Conservation (phyloP, 2,329 filamentous ascomycete genomes). For the Plectosphaerella cucumerina region DNA sequence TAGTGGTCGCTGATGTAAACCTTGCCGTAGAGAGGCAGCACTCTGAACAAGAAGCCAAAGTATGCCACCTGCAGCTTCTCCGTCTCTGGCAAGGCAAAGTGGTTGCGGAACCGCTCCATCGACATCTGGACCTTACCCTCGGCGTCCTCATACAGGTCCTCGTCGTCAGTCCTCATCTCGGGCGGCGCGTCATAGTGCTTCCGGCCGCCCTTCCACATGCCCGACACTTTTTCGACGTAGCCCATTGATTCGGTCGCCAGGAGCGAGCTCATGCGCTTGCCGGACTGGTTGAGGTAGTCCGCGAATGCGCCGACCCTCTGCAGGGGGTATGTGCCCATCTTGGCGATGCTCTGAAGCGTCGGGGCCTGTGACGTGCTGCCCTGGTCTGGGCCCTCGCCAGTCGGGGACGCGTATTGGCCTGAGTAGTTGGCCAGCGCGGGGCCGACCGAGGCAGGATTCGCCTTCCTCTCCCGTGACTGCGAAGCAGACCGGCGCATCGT, state of each 20-base stretch:
- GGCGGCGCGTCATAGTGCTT: slow-evolving; percentile 75
- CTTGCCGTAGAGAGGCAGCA: slow-evolving; percentile 91
- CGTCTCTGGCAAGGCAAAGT: slow-evolving; percentile 82
- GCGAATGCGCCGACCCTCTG: slow-evolving; percentile 81
- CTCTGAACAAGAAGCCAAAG: slow-evolving; percentile 86
- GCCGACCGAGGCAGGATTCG: slow-evolving; percentile 1
- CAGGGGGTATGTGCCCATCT: slow-evolving; percentile 70
- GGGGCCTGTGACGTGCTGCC: slow-evolving; percentile 24
- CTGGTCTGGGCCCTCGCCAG: slow-evolving; percentile 28
- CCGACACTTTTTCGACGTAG: slow-evolving; percentile 93
- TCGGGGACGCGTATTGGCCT: slow-evolving; percentile 31
- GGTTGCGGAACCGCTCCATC: slow-evolving; percentile 78
- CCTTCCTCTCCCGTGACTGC: slow-evolving; percentile 12
- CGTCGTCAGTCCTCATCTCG: slow-evolving; percentile 48
- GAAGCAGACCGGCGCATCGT: slow-evolving; percentile 55
- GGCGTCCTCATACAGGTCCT: slow-evolving; percentile 49
- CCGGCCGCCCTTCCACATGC: slow-evolving; percentile 90
- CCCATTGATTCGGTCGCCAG: slow-evolving; percentile 91
- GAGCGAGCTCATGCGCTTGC: slow-evolving; percentile 76
- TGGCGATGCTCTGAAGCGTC: slow-evolving; percentile 48
- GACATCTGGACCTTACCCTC: slow-evolving; percentile 61
- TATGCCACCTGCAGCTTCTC: slow-evolving; percentile 87
- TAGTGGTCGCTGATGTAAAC: slow-evolving; percentile 86
- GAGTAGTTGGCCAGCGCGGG: slow-evolving; percentile 8
- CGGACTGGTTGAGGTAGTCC: slow-evolving; percentile 73